Conservation (phyloP, 108 stramenopile species). For the Aurantiochytrium sp. region DNA sequence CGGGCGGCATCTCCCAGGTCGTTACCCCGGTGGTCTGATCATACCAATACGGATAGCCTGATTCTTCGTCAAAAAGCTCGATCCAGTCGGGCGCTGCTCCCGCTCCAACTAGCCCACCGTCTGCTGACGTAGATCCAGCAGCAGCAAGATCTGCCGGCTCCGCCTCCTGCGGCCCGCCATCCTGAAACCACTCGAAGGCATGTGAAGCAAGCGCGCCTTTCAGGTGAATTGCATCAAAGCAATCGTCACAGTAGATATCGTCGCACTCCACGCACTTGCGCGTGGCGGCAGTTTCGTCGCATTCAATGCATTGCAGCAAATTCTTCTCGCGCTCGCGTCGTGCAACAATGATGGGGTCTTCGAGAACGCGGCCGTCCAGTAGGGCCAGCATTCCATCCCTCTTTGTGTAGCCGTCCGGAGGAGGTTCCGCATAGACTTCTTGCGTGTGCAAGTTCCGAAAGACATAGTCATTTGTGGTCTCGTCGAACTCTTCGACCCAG, state of each 20-base stretch:
- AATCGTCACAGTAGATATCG: neutral
- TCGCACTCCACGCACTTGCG: neutral
- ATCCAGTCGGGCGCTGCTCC: neutral
- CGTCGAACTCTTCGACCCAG: neutral
- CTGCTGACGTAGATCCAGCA: too few species aligned
- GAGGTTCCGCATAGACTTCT: neutral
- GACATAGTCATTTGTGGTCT: neutral
- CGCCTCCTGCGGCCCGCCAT: neutral
- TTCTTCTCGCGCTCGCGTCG: neutral
- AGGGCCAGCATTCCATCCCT: neutral
- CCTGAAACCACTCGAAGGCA: neutral
- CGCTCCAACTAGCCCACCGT: neutral
- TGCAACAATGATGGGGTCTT: neutral
- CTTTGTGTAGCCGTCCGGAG: neutral
- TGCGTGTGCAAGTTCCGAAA: neutral
- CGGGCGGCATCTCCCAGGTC: neutral
- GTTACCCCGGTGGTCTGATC: neutral
- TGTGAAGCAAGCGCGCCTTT: neutral
- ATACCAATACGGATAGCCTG: neutral
- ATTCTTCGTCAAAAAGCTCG: neutral
- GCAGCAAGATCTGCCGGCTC: neutral
- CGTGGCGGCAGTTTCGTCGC: neutral
- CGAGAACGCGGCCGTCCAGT: neutral
- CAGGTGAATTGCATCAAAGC: neutral
- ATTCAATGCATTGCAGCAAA: neutral